A percentile compares a stretch with the other conserved stretches of the same genome.
These are phyloP conservation scores for Candida vaughaniae DNA, from an alignment of 805 yeast species.

Conservation along the genomic window DNA sequence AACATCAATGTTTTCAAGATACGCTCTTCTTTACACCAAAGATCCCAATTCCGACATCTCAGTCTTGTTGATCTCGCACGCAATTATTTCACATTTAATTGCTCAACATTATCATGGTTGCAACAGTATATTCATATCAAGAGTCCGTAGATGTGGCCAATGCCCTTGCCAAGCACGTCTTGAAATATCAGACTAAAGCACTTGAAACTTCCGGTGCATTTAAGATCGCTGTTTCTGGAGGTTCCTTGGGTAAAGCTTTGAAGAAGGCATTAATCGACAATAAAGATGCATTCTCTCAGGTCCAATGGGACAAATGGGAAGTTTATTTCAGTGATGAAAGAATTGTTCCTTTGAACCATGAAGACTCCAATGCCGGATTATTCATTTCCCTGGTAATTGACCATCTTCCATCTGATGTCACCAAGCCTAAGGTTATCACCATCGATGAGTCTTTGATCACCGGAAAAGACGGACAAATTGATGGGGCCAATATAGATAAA, in stretches of 20 bases:
- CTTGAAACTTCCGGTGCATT: constrained; percentile 49
- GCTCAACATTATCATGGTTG: constrained; percentile 2
- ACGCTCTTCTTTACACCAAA: no score
- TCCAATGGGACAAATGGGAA: constrained; percentile 74
- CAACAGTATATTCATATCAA: constrained; percentile 46
- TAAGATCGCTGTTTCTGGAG: constrained; percentile 85
- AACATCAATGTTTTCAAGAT: no score
- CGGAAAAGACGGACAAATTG: constrained; percentile 44
- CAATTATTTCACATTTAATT: no score
- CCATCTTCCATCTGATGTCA: constrained; percentile 33
- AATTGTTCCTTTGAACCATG: constrained; percentile 76
- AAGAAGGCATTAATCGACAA: constrained; percentile 66
- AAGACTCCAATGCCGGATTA: constrained; percentile 83
- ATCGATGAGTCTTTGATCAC: constrained; percentile 63
- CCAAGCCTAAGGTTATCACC: constrained; percentile 61
- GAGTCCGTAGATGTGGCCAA: constrained; percentile 61
- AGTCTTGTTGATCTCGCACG: no score
- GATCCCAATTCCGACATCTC: no score
- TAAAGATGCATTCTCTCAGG: constrained; percentile 36
- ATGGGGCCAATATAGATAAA: constrained; percentile 47
- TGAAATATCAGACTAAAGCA: constrained; percentile 61
- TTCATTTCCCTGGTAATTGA: constrained; percentile 64
- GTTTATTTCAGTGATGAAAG: constrained; percentile 91
- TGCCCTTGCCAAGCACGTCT: constrained; percentile 62
- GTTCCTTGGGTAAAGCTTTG: constrained; percentile 78